Evolutionary conservation across 2,329 filamentous ascomycete species (phyloP), one percentile per base, ranked within the genome.

Genomic region (Scedosporium boydii): DNA sequence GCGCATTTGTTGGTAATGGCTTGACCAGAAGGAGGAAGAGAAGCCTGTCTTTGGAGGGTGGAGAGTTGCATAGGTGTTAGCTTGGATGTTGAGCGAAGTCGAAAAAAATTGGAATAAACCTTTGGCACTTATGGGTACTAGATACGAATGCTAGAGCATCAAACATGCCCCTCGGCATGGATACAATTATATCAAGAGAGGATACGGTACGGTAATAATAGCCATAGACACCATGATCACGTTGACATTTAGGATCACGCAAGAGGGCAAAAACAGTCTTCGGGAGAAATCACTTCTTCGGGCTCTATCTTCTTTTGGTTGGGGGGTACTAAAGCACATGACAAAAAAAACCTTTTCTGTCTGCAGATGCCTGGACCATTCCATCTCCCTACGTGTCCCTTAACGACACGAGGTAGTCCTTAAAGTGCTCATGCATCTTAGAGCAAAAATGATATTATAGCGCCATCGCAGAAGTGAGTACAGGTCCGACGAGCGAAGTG

Each of bases 391-490:
- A 34, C 57, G 21, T 44, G 27, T 34, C 18, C 26, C 57, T 26
- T 59, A n/a, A 53, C 51, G 23, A 53, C 51, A 57, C 51, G 56
- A 58, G 51, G 60, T 46, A 58, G 60, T 42, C 60, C 60, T 62
- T 57, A n/a, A 44, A 56, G 51, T 62, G 60, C 60, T 58, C 60
- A 58, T 55, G 76, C 76, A 78, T 75, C 74, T 74, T 71, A 74
- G 72, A 73, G 72, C 77, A 72, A 72, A 68, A 62, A 41, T 44
- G 53, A 59, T 42, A 58, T 62, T 46, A 76, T 77, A 75, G 73
- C 77, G 67, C 72, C 75, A 71, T 77, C 76, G 71, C 78, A 75
- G 75, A 78, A 77, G 73, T 74, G 74, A 75, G 71, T 71, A 72
- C 72, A 75, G 4, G 21, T 42, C 57, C 59, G 59, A 42, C 51